Conservation (phyloP, 306 rosid genomes). For the Vigna nakashimae region DNA sequence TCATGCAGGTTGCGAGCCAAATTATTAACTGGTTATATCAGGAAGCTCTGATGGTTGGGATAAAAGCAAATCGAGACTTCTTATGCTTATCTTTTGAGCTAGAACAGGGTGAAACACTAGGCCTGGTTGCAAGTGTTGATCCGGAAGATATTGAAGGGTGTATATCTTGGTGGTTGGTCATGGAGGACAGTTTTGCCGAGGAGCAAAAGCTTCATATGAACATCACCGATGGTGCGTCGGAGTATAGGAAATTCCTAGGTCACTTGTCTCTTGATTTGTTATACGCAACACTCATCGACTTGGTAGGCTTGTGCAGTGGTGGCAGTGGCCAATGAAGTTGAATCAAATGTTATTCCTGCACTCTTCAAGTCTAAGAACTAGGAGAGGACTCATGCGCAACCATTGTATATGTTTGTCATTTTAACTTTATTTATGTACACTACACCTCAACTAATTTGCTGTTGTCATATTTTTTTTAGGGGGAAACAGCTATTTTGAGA, state of each 20-base stretch:
- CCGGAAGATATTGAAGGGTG: constrained; percentile 81
- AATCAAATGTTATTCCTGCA: constrained; percentile 1
- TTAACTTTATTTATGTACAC: neutral
- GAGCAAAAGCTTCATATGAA: constrained; percentile 69
- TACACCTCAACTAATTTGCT: neutral
- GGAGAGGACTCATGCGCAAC: neutral
- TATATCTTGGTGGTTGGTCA: constrained; percentile 91
- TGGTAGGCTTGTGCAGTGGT: constrained; percentile 77
- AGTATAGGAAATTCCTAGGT: constrained; percentile 76
- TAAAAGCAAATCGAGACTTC: constrained; percentile 76
- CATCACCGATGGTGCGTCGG: constrained; percentile 62
- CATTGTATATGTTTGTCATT: neutral
- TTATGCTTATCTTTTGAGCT: constrained; percentile 80
- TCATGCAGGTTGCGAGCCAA: constrained; percentile 85
- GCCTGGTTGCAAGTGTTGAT: constrained; percentile 82
- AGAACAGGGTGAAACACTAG: constrained; percentile 83
- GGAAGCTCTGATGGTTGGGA: constrained; percentile 86
- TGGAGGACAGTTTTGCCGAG: constrained; percentile 74
- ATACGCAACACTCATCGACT: constrained; percentile 81
- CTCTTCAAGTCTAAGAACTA: constrained; percentile 5
- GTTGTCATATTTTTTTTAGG: neutral
- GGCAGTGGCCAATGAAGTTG: constrained; percentile 59
- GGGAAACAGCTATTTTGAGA: neutral
- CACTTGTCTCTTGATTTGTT: constrained; percentile 79
- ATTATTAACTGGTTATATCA: constrained; percentile 83